Evolutionary conservation across 371 early-diverging fungal species (phyloP), one percentile per base, ranked within the genome.

Genomic region (Entomophthora muscae): DNA sequence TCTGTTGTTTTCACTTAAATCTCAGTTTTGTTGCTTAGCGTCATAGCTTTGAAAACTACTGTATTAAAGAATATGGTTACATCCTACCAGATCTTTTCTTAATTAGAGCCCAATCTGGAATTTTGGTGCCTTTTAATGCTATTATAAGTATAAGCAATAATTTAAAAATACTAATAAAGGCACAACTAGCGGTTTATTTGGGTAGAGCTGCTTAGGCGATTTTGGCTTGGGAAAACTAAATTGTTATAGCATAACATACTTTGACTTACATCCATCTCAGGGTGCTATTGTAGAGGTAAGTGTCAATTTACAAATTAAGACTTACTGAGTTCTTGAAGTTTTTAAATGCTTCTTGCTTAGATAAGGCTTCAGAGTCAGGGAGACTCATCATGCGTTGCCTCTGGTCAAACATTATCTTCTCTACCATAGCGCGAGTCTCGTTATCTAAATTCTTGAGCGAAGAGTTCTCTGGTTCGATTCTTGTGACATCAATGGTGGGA

Each of bases 401-500:
- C 67, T 95, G 92, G 68, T 95, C 95, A 77, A 85, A 82, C 83
- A 86, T 83, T 84, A 86, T 84, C 62, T 86, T 86, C 65, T 86
- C 83, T 30, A 89, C 92, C 89, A 92, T 89, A 32, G 84, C 76
- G 30, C 93, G 75, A 0, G 95, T 91, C 65, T 94, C 95, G 32
- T 89, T 89, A 70, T 94, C 93, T 66, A 94, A 69, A 66, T 94
- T 93, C 32, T 76, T 71, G 67, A 94, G 71, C 65, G 88, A 86
- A 0, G 89, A 89, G 72, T 92, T 94, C 67, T 92, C 93, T 2
- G 95, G 95, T 64, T 84, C 78, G 64, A 93, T 88, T 70, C 85
- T 87, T 64, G 86, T 81, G n/a, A 90, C 90, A 64, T 93, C 89
- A 61, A 93, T 86, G 30, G 79, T 80, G 51, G 90, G 88, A 65